phyloP scores from a whole-genome alignment of 305 asterid genomes.

The Solanum chacoense region DNA sequence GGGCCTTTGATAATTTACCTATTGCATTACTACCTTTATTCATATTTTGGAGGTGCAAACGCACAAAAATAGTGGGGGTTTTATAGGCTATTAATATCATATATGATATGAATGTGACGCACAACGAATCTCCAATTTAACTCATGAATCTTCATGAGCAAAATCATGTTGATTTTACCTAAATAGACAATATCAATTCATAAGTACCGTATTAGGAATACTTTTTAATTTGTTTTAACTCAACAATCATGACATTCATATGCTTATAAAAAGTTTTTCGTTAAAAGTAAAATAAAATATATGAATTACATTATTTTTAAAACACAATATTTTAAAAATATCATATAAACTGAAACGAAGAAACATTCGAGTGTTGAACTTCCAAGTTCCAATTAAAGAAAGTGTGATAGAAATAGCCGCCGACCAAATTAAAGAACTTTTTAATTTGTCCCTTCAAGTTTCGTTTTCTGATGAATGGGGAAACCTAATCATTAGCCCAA shows the following conservation, averaged over 20 bases:
- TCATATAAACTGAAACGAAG: neutral
- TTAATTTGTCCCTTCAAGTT: neutral
- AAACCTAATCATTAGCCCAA: conserved; percentile 30
- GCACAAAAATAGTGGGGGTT: neutral
- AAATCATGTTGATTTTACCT: neutral
- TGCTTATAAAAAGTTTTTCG: neutral
- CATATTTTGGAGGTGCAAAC: neutral
- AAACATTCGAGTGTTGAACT: neutral
- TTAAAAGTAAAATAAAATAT: neutral
- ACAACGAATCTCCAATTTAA: neutral
- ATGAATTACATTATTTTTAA: neutral
- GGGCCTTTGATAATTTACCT: neutral
- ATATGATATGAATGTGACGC: neutral
- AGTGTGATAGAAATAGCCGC: conserved; percentile 16
- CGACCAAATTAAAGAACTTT: conserved; percentile 1
- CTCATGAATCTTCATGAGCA: neutral
- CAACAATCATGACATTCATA: neutral
- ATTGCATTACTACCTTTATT: neutral
- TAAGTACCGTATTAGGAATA: neutral
- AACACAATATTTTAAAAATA: neutral
- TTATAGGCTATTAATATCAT: neutral
- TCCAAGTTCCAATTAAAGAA: neutral
- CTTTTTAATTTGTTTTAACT: neutral
- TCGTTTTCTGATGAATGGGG: conserved; percentile 11
- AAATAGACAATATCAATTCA: neutral